Percentiles rank a stretch among this genome's conserved stretches.
These are phyloP conservation scores for Trametes elegans DNA, from an alignment of 768 basidiomycete genomes.

Conservation along the genomic window DNA sequence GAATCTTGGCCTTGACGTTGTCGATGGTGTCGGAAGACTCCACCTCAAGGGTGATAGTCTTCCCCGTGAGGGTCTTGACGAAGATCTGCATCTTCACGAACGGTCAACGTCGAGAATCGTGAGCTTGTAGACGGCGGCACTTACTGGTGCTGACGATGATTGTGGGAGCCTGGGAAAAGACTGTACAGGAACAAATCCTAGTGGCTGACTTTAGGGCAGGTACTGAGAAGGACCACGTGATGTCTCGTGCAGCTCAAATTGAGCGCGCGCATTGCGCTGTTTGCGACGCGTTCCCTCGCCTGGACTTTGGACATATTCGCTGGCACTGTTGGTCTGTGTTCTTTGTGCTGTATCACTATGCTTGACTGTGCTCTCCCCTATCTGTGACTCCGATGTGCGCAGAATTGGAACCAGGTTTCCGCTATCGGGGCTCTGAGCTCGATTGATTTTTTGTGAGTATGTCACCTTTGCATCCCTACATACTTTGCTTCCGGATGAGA, in stretches of 20 bases:
- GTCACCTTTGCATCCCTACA: background rate
- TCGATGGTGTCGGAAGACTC: slow-evolving; percentile 96
- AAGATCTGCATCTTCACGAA: slow-evolving; percentile 52
- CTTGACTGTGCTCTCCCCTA: too few relatives aligned
- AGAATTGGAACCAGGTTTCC: too few relatives aligned
- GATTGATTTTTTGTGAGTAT: too few relatives aligned
- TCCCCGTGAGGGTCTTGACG: slow-evolving; percentile 90
- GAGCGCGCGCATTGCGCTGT: slow-evolving; percentile 3
- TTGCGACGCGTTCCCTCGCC: background rate
- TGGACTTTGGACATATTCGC: background rate
- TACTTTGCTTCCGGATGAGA: slow-evolving; percentile 27
- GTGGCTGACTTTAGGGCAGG: slow-evolving; percentile 33
- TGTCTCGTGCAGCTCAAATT: background rate
- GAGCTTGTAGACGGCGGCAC: slow-evolving; percentile 19
- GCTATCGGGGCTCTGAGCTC: background rate
- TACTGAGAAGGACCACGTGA: background rate
- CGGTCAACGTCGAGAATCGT: slow-evolving; percentile 20
- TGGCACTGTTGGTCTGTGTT: background rate
- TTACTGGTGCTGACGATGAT: slow-evolving; percentile 25
- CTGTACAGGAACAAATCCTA: slow-evolving; percentile 28
- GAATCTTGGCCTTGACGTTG: slow-evolving; percentile 86
- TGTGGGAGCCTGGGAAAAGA: slow-evolving; percentile 27
- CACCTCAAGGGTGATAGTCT: slow-evolving; percentile 99
- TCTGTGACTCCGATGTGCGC: too few relatives aligned
- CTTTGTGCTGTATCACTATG: too few relatives aligned